Conservation (phyloP, 1,284 basidiomycete genomes). For the Microbotryum scabiosae region DNA sequence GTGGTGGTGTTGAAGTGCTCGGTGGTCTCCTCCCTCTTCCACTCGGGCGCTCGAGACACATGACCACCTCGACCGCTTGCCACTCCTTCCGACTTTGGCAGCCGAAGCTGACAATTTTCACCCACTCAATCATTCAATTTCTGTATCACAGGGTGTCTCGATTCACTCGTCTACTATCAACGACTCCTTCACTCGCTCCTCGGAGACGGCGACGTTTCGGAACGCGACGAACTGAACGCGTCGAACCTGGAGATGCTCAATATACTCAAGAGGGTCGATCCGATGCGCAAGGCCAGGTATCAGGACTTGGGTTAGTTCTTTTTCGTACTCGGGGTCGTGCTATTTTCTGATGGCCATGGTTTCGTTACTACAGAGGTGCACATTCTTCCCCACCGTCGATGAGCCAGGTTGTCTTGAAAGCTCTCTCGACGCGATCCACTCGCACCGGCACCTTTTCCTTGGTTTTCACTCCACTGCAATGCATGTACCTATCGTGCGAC, state of each 20-base stretch:
- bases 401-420: no score
- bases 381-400: no score
- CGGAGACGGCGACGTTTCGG: slow-evolving; percentile 11
- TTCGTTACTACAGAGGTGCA: no score
- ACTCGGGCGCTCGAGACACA: no score
- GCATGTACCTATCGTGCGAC: no score
- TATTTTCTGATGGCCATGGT: no score
- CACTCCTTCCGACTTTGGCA: no score
- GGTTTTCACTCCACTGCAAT: no score
- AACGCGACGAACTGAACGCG: slow-evolving; percentile 42
- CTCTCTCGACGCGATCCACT: no score
- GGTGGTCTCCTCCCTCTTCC: background rate
- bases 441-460: no score
- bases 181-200: slow-evolving; percentile 14
- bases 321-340: no score
- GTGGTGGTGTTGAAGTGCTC: background rate
- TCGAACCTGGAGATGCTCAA: slow-evolving; percentile 51
- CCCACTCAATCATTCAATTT: background rate
- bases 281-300: slow-evolving; percentile 54
- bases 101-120: background rate
- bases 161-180: slow-evolving; percentile 51
- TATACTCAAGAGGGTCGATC: slow-evolving; percentile 53
- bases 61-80: no score
- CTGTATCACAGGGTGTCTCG: slow-evolving; percentile 68
- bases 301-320: slow-evolving; percentile 45